A percentile compares a stretch with the other conserved stretches of the same genome.
phyloP scores from a whole-genome alignment of 306 rosid species.

The Hippophae rhamnoides region DNA sequence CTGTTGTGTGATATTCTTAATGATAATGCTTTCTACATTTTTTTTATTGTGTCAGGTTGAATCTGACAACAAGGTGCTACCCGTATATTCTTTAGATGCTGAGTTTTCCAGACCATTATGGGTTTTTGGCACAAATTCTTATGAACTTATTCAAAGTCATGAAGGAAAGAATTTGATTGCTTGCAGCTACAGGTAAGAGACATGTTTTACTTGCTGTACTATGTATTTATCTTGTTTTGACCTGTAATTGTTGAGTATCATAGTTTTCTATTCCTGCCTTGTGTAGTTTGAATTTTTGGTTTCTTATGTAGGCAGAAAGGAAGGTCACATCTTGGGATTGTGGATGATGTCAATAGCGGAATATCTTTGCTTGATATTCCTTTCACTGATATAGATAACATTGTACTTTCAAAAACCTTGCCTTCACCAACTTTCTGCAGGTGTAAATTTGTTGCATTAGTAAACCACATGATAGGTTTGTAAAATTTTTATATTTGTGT shows the following conservation, averaged over 20 bases:
- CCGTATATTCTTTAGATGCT: slow-evolving; percentile 65
- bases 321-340: slow-evolving; percentile 72
- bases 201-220: neutral
- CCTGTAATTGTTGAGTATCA: neutral
- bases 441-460: slow-evolving; percentile 6
- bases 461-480: slow-evolving; percentile 5
- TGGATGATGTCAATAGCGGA: slow-evolving; percentile 52
- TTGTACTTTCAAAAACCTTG: slow-evolving; percentile 39
- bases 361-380: slow-evolving; percentile 61
- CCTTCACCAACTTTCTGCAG: slow-evolving; percentile 6
- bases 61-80: slow-evolving; percentile 52
- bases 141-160: slow-evolving; percentile 46
- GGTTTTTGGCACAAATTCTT: slow-evolving; percentile 73
- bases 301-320: slow-evolving; percentile 63
- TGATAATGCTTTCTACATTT: slow-evolving; percentile 2
- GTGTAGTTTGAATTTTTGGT: slow-evolving; percentile 1
- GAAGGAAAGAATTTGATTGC: slow-evolving; percentile 44
- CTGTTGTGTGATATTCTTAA: slow-evolving; percentile 3
- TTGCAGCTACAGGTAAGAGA: slow-evolving; percentile 74
- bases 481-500: slow-evolving; percentile 16
- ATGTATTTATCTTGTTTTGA: slow-evolving; percentile 9
- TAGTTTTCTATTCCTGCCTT: neutral
- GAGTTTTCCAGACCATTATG: slow-evolving; percentile 81
- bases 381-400: slow-evolving; percentile 72
- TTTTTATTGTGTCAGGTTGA: slow-evolving; percentile 52